Conservation (phyloP, 1,284 basidiomycete species). For the Naganishia liquefaciens region DNA sequence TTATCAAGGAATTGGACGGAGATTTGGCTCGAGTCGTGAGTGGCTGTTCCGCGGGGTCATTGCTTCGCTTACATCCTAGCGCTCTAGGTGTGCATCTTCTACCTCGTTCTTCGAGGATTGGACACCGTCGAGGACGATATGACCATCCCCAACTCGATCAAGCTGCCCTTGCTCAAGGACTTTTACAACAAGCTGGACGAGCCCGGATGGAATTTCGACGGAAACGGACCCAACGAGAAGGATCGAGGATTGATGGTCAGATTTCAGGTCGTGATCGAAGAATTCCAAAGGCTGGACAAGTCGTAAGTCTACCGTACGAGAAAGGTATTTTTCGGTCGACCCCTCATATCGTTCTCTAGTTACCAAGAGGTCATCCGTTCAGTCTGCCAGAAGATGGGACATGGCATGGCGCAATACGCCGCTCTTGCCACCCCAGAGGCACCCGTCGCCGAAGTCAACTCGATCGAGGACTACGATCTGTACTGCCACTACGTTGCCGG, state of each 20-base stretch:
- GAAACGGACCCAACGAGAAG: conserved; percentile 83
- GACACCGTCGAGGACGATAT: conserved; percentile 99
- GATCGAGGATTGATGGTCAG: conserved; percentile 84
- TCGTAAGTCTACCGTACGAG: conserved; percentile 58
- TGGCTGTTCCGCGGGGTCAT: conserved; percentile 38
- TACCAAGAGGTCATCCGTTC: conserved; percentile 82
- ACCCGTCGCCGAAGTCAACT: conserved; percentile 67
- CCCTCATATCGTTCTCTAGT: conserved; percentile 52
- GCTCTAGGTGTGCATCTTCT: conserved; percentile 87
- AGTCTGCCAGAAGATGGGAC: conserved; percentile 81
- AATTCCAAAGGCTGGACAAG: conserved; percentile 69
- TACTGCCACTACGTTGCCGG: conserved; percentile 99
- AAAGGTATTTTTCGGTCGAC: not conserved
- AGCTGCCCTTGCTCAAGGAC: conserved; percentile 79
- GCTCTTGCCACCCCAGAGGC: conserved; percentile 73
- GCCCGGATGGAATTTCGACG: conserved; percentile 85
- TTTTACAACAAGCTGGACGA: conserved; percentile 81
- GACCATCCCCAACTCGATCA: conserved; percentile 82
- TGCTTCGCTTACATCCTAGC: not conserved
- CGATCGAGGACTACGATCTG: conserved; percentile 83
- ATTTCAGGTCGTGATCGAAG: conserved; percentile 80
- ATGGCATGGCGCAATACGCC: conserved; percentile 93
- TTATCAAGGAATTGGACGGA: conserved; percentile 95
- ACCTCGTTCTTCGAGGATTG: conserved; percentile 86
- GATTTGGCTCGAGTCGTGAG: conserved; percentile 87